Conservation (phyloP, 1,284 basidiomycete genomes). For the Irpex rosettiformis region DNA sequence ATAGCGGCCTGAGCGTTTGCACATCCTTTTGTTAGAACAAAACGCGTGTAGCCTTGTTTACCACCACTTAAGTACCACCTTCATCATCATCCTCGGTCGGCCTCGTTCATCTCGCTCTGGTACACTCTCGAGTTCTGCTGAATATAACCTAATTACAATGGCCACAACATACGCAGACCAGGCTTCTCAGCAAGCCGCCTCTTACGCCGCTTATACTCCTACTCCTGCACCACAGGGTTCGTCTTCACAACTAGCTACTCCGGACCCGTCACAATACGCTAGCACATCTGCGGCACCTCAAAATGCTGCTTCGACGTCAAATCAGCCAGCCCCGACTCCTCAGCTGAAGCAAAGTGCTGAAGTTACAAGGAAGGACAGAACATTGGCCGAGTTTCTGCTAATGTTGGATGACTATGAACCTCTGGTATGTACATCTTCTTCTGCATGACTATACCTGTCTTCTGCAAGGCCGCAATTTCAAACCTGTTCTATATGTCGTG, state of each 20-base stretch:
- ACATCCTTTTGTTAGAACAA: background rate
- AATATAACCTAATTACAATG: background rate
- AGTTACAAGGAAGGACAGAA: constrained; percentile 83
- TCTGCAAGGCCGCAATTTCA: background rate
- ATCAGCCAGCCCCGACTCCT: constrained; percentile 26
- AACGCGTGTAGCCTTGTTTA: too few species aligned
- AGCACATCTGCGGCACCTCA: constrained; percentile 18
- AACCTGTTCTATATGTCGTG: background rate
- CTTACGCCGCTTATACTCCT: constrained; percentile 13
- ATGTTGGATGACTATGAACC: constrained; percentile 98
- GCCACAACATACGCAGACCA: constrained; percentile 12
- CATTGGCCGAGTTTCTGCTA: constrained; percentile 90
- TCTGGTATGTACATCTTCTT: constrained; percentile 54
- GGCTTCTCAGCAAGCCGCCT: constrained; percentile 7
- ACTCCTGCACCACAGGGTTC: background rate
- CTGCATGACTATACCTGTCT: too few species aligned
- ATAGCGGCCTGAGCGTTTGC: background rate
- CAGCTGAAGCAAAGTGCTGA: constrained; percentile 73
- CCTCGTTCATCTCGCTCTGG: background rate
- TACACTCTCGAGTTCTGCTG: background rate
- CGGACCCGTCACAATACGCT: constrained; percentile 24
- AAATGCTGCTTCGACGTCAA: background rate
- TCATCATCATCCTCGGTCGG: background rate
- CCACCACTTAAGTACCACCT: too few species aligned
- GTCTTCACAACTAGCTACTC: constrained; percentile 18